Conservation (phyloP, 371 early-diverging fungal species). For the Mortierella sp. region DNA sequence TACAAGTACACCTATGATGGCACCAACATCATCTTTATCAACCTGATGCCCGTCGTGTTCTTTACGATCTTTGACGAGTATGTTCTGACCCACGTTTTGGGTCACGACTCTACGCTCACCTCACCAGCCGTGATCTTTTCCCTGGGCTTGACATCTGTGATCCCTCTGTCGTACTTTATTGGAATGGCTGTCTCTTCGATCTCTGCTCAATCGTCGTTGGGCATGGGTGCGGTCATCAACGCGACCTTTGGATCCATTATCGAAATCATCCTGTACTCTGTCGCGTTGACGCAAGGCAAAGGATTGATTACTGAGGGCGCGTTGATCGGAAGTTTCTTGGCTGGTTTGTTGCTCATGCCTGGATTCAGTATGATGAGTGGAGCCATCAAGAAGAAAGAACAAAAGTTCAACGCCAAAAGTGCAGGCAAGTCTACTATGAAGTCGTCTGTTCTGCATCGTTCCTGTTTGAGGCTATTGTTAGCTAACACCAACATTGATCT, state of each 20-base stretch:
- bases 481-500: neutral
- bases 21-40: conserved; percentile 95
- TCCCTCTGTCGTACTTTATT: conserved; percentile 95
- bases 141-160: conserved; percentile 81
- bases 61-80: conserved; percentile 86
- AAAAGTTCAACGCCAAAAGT: conserved; percentile 92
- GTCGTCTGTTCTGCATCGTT: neutral
- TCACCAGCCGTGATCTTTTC: conserved; percentile 76
- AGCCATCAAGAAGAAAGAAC: conserved; percentile 89
- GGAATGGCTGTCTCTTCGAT: conserved; percentile 96
- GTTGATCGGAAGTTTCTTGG: conserved; percentile 90
- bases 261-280: conserved; percentile 91
- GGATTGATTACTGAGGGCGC: conserved; percentile 92
- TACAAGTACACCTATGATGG: conserved; percentile 95
- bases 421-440: conserved; percentile 65
- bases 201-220: conserved; percentile 91
- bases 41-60: conserved; percentile 83
- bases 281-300: conserved; percentile 91
- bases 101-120: conserved; percentile 67
- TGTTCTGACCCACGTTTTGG: conserved; percentile 64
- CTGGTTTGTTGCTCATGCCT: conserved; percentile 90
- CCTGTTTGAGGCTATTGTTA: neutral
- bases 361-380: conserved; percentile 94
- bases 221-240: conserved; percentile 94
- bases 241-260: conserved; percentile 97